Conservation (phyloP, 345 rosid species). For the Nasturtium officinale region DNA sequence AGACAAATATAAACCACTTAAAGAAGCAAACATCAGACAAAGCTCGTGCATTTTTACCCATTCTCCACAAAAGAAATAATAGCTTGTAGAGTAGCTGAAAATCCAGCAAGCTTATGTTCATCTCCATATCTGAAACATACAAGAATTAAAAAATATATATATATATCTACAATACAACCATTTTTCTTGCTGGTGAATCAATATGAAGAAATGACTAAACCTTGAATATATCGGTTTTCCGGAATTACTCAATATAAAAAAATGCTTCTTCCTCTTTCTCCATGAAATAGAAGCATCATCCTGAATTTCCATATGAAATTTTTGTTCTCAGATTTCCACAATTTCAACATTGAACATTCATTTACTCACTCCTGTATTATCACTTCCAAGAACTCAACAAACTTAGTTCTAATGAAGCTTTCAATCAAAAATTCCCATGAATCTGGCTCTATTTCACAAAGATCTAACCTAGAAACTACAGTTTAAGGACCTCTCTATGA, state of each 20-base stretch:
- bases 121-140: slow-evolving; percentile 79
- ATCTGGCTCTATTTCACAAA: neutral
- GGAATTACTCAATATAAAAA: slow-evolving; percentile 92
- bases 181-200: neutral
- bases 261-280: slow-evolving; percentile 99
- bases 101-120: slow-evolving; percentile 97
- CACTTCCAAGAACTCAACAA: neutral
- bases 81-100: slow-evolving; percentile 98
- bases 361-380: neutral
- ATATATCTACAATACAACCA: neutral
- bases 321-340: slow-evolving; percentile 26
- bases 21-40: slow-evolving; percentile 16
- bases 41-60: slow-evolving; percentile 54
- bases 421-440: neutral
- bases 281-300: slow-evolving; percentile 95
- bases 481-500: neutral
- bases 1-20: slow-evolving; percentile 3
- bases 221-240: slow-evolving; percentile 99
- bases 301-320: slow-evolving; percentile 65
- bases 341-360: neutral
- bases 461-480: neutral
- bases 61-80: slow-evolving; percentile 98
- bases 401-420: slow-evolving; percentile 1
- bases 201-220: slow-evolving; percentile 43
- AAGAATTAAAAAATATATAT: neutral